Percentiles rank a stretch among this genome's conserved stretches.
These are phyloP conservation scores for Paracoccidioides lutzii DNA, from an alignment of 2,329 filamentous ascomycete species.

Conservation along the genomic window DNA sequence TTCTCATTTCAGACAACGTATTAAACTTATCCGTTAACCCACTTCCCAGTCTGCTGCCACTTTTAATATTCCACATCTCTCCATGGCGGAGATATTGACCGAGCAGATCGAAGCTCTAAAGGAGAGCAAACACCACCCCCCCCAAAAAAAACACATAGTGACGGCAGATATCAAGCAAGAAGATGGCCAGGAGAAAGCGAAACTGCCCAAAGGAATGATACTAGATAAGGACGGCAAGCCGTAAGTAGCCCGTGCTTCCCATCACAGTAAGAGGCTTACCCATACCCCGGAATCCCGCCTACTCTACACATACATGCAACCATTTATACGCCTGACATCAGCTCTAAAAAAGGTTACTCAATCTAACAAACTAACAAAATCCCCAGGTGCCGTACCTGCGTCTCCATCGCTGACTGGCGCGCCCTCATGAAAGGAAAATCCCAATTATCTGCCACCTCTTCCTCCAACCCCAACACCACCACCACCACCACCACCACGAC, in stretches of 20 bases:
- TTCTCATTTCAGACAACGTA: no score
- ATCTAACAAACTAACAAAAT: background rate
- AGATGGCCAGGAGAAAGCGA: slow-evolving; percentile 11
- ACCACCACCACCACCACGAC: slow-evolving; percentile 23
- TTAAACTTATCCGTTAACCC: no score
- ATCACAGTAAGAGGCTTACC: background rate
- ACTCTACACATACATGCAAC: background rate
- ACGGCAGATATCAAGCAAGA: background rate
- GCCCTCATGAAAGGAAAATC: slow-evolving; percentile 30
- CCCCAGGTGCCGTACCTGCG: slow-evolving; percentile 37
- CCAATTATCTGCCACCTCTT: slow-evolving; percentile 13
- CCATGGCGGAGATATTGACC: slow-evolving; percentile 14
- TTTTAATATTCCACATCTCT: background rate
- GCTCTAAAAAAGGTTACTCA: background rate
- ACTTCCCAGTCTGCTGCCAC: background rate
- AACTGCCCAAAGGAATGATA: slow-evolving; percentile 35
- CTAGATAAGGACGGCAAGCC: slow-evolving; percentile 39
- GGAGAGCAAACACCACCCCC: slow-evolving; percentile 7
- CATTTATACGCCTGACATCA: background rate
- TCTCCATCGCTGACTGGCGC: slow-evolving; percentile 35
- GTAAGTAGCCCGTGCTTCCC: slow-evolving; percentile 19
- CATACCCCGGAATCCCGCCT: background rate
- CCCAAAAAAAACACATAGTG: background rate
- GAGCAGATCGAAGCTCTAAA: slow-evolving; percentile 15
- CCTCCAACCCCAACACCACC: slow-evolving; percentile 22